Evolutionary conservation across 345 rosid genomes (phyloP), one percentile per base, ranked within the genome.

Genomic region (Rubroshorea leprosula): DNA sequence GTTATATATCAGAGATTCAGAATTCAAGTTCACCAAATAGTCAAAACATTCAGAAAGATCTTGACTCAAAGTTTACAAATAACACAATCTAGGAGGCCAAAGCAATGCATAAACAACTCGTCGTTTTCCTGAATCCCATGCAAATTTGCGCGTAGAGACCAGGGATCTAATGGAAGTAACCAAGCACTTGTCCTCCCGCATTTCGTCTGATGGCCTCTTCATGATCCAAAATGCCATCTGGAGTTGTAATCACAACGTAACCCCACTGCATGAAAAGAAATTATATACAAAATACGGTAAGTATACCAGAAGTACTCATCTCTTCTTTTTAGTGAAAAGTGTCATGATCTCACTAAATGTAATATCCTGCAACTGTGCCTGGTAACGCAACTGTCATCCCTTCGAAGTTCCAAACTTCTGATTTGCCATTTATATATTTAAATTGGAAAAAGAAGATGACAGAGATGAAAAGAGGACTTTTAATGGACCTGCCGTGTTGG

Each of bases 221-320:
- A 66, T 93, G 97, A 62, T 93, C 99, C 89, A 93, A 71, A 68
- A 93, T 74, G 47, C 95, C 99, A 43, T 89, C 92, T 0, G 96
- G 96, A 62, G 99, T 87, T 50, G 97, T 83, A 55, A 93, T 69
- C 19, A 87, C 91, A 55, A 93, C 86, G 70, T 83, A 93, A 70
- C 97, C 97, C 93, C 95, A 93, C 96, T 92, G 81, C 64, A 71
- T 8, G 22, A 17, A 27, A 60, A 9, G 10, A 54, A 50, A 54
- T 14, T 0, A 22, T 25, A 63, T 12, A 22, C n/a, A n/a, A n/a
- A n/a, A n/a, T n/a, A n/a, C n/a, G n/a, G n/a, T n/a, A n/a, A n/a
- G n/a, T n/a, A n/a, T n/a, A n/a, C n/a, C n/a, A n/a, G n/a, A n/a
- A n/a, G n/a, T n/a, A n/a, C n/a, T n/a, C n/a, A n/a, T n/a, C n/a